These are phyloP conservation scores for Calocybe cyanea DNA, from an alignment of 768 basidiomycete species.

Conservation along the genomic window DNA sequence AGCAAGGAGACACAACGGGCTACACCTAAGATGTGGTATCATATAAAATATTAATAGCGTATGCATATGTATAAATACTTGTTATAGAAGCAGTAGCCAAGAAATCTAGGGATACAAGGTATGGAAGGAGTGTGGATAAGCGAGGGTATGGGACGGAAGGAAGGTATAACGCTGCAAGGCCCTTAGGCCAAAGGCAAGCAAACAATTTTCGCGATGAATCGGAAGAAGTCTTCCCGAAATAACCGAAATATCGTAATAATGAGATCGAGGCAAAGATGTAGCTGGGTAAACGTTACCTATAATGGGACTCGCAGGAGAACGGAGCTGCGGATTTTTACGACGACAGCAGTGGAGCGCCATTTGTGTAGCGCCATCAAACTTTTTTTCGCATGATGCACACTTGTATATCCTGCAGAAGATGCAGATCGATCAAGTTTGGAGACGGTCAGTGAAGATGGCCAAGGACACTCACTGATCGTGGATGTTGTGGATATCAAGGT, in stretches of 20 bases:
- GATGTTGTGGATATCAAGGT: constrained; percentile 56
- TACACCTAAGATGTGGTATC: too few species aligned
- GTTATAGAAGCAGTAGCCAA: neutral
- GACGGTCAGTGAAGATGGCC: constrained; percentile 1
- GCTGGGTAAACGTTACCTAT: constrained; percentile 4
- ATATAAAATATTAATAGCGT: neutral
- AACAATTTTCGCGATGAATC: constrained; percentile 8
- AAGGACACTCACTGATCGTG: constrained; percentile 33
- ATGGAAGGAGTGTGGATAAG: neutral
- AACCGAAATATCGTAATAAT: neutral
- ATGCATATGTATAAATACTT: neutral
- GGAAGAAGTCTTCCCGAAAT: constrained; percentile 10
- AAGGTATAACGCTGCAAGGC: neutral
- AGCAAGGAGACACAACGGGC: too few species aligned
- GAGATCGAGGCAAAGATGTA: neutral
- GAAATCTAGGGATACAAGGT: neutral
- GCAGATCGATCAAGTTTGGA: constrained; percentile 3
- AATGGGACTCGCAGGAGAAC: constrained; percentile 13
- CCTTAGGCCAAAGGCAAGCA: neutral
- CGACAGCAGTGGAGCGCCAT: constrained; percentile 21
- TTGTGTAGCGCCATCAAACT: constrained; percentile 17
- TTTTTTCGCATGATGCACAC: constrained; percentile 21
- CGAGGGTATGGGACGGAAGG: neutral
- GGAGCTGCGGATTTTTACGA: constrained; percentile 2
- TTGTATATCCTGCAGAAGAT: constrained; percentile 11